Conservation (phyloP, 495 filamentous ascomycete species). For the Neurospora tetraspora region DNA sequence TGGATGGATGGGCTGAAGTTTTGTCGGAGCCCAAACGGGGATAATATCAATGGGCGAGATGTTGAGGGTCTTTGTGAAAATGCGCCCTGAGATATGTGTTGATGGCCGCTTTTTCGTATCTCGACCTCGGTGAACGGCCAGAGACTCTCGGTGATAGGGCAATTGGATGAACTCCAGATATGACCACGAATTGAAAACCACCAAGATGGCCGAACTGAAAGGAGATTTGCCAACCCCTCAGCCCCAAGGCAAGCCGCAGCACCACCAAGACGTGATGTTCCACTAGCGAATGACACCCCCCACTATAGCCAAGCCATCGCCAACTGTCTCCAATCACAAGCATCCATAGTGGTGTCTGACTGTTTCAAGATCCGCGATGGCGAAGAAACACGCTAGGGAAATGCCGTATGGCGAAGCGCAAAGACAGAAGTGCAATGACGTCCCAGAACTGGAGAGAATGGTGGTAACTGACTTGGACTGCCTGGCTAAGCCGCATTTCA, state of each 20-base stretch:
- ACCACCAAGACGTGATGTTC: not conserved
- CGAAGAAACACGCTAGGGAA: not conserved
- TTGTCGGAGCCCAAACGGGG: not conserved
- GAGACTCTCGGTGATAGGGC: not conserved
- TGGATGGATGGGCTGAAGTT: not conserved
- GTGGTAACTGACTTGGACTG: not conserved
- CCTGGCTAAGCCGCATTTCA: not conserved
- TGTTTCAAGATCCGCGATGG: not conserved
- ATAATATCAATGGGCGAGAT: not conserved
- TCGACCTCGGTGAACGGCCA: not conserved
- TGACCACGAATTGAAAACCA: not conserved
- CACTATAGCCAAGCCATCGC: not conserved
- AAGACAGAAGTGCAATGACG: not conserved
- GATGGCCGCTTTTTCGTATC: not conserved
- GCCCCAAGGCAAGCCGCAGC: not conserved
- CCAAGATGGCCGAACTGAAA: not conserved
- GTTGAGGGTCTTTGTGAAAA: not conserved
- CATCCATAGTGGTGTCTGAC: too few relatives aligned
- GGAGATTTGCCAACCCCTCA: not conserved
- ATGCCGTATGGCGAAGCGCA: not conserved
- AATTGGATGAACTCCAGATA: not conserved
- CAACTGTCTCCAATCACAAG: not conserved
- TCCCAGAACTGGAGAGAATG: too few relatives aligned
- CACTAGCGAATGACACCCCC: not conserved
- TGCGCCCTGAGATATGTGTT: not conserved